Percentiles rank a stretch among this genome's conserved stretches.
Conservation (phyloP, 1,139 yeast species). For the Saccharomyces hybrid region DNA sequence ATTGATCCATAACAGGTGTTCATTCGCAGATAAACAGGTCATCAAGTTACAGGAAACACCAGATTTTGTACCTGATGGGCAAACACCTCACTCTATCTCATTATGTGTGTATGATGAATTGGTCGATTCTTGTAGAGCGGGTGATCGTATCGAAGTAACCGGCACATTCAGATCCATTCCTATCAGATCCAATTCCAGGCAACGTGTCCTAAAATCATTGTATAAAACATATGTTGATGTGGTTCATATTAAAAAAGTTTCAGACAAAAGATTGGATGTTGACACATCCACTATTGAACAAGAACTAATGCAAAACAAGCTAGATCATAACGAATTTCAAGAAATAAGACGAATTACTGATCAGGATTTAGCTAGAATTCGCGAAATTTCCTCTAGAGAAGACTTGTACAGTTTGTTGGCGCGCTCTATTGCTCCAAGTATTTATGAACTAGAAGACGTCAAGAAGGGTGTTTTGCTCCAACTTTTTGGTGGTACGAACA, state of each 20-base stretch:
- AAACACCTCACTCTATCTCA: conserved; percentile 94
- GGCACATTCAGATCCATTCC: conserved; percentile 94
- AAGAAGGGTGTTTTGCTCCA: conserved; percentile 90
- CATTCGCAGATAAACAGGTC: conserved; percentile 92
- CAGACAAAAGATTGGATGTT: conserved; percentile 70
- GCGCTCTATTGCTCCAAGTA: conserved; percentile 90
- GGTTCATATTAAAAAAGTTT: conserved; percentile 83
- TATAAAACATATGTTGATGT: conserved; percentile 93
- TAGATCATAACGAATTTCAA: conserved; percentile 47
- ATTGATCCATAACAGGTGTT: conserved; percentile 81
- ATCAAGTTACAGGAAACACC: conserved; percentile 95
- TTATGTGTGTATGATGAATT: conserved; percentile 92
- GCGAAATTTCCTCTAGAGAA: conserved; percentile 53
- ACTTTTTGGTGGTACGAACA: conserved; percentile 92
- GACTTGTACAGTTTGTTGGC: conserved; percentile 87
- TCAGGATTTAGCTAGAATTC: conserved; percentile 61
- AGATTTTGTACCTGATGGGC: conserved; percentile 97
- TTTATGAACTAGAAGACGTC: conserved; percentile 92
- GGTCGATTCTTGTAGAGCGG: conserved; percentile 92
- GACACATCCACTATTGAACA: conserved; percentile 66
- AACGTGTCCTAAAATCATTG: conserved; percentile 72
- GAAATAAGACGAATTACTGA: conserved; percentile 63
- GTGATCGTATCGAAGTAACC: conserved; percentile 92
- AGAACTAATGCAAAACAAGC: conserved; percentile 40
- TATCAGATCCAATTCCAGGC: conserved; percentile 78